A percentile compares a stretch with the other conserved stretches of the same genome.
Evolutionary conservation across 2,329 filamentous ascomycete genomes (phyloP).

Genomic region (Colletotrichum karsti): DNA sequence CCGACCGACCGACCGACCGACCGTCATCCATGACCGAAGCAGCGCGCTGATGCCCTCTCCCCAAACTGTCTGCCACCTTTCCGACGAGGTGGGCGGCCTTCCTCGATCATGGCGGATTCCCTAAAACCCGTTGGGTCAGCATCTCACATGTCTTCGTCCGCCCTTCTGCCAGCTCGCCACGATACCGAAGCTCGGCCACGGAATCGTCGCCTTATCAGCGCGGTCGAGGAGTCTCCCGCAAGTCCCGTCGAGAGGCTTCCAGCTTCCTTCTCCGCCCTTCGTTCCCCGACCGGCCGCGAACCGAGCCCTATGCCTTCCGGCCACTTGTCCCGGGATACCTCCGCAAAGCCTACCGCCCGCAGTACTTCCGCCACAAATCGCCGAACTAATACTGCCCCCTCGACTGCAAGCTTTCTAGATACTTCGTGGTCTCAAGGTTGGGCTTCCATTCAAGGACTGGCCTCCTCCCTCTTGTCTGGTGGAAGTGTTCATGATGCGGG

Average conservation of each 20-base stretch:
- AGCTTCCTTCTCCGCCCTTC: conserved; percentile 37
- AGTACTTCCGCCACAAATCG: neutral
- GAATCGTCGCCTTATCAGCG: conserved; percentile 54
- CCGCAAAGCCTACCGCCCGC: neutral
- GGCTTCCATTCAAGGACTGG: conserved; percentile 64
- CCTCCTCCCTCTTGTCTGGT: conserved; percentile 51
- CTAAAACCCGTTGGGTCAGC: conserved; percentile 38
- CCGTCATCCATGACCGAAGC: conserved; percentile 14
- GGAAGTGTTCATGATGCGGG: conserved; percentile 38
- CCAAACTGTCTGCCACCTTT: conserved; percentile 24
- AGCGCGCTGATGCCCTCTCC: conserved; percentile 26
- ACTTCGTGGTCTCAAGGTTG: conserved; percentile 63
- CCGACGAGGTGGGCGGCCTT: conserved; percentile 24
- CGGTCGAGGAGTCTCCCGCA: conserved; percentile 38
- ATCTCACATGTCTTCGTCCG: conserved; percentile 55
- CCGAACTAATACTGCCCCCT: conserved; percentile 42
- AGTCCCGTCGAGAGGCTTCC: conserved; percentile 37
- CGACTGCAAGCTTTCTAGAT: conserved; percentile 52
- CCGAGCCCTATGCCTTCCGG: conserved; percentile 59
- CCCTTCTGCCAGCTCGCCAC: conserved; percentile 49
- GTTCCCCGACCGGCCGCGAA: conserved; percentile 50
- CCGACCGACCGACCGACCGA: conserved; percentile 2
- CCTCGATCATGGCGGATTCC: conserved; percentile 29
- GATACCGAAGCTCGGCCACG: conserved; percentile 57
- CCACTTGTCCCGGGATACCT: conserved; percentile 29